Base-by-base conservation (phyloP, 306 rosid genomes). In the Senna tora region DNA sequence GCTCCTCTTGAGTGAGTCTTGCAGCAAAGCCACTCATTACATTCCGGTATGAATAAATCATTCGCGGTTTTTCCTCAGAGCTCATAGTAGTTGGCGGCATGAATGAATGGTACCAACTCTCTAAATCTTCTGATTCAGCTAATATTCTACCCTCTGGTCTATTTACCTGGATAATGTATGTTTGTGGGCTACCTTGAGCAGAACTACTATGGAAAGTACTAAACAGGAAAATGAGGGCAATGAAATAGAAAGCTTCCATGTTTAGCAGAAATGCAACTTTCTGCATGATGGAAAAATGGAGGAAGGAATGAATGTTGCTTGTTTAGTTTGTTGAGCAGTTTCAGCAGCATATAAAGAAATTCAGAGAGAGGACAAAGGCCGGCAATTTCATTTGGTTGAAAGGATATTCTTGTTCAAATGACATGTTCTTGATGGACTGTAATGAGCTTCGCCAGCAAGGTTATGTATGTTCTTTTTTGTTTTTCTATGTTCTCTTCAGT, bases 21-120 rank as follows among this genome's bases (percentile, higher is more conserved):
- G 89, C 96, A 5, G 93, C 87, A 74, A 92, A 89, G 7, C 93
- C 97, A 45, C 85, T 80, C 52, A 77, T 53, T 64, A 89, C 91
- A 21, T 85, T 71, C 12, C 20, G 47, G 56, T 87, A 91, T 2
- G 88, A 51, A 49, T 89, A 77, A 39, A 87, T 74, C 55, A 85
- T 21, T 6, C 45, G 76, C 2, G 81, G 76, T 9, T 66, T 60
- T 65, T 73, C 57, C 28, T 78, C 60, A 0, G 73, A 72, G 79
- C 61, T 64, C 69, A 57, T 59, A 19, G 28, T 11, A 3, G 80
- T 78, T 1, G 78, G 32, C 0, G 94, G 90, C 77, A 89, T 61
- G 82, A 92, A 92, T 32, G 94, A 75, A 0, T 33, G 65, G 34
- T 92, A 82, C 92, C 92, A 92, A 53, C 72, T 73, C 25, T 80